phyloP scores from a whole-genome alignment of 1,284 basidiomycete species.

The Ceratobasidium sp. region DNA sequence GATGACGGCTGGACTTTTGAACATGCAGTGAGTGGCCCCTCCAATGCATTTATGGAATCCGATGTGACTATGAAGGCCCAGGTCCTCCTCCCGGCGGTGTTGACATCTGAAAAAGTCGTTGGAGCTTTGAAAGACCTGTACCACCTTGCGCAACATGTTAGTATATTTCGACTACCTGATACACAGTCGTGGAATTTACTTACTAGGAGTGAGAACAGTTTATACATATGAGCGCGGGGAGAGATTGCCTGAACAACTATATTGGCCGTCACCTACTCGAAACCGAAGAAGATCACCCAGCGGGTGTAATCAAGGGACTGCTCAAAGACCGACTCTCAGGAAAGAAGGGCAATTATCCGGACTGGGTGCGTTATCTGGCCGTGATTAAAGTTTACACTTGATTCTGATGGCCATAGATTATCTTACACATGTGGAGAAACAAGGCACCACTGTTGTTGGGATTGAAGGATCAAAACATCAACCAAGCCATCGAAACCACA shows the following conservation, averaged over 20 bases:
- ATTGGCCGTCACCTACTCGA: background rate
- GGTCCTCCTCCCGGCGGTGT: background rate
- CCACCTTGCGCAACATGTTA: background rate
- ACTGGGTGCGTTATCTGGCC: background rate
- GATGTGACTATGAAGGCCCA: background rate
- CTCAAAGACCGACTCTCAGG: background rate
- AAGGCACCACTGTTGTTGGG: background rate
- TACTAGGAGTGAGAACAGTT: background rate
- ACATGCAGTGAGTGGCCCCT: background rate
- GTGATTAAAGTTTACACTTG: background rate
- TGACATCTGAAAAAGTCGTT: background rate
- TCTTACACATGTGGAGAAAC: background rate
- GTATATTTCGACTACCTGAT: background rate
- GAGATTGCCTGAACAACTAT: background rate
- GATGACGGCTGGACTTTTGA: background rate
- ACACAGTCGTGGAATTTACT: background rate
- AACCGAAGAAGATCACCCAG: background rate
- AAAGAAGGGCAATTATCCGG: constrained; percentile 1
- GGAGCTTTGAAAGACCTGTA: background rate
- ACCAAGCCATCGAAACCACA: background rate
- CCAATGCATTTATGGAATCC: background rate
- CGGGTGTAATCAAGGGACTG: background rate
- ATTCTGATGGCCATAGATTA: background rate
- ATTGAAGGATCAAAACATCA: background rate
- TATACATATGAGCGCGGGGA: background rate